Evolutionary conservation across 2,329 filamentous ascomycete genomes (phyloP).

Genomic region (Fusarium solani-melongenae): DNA sequence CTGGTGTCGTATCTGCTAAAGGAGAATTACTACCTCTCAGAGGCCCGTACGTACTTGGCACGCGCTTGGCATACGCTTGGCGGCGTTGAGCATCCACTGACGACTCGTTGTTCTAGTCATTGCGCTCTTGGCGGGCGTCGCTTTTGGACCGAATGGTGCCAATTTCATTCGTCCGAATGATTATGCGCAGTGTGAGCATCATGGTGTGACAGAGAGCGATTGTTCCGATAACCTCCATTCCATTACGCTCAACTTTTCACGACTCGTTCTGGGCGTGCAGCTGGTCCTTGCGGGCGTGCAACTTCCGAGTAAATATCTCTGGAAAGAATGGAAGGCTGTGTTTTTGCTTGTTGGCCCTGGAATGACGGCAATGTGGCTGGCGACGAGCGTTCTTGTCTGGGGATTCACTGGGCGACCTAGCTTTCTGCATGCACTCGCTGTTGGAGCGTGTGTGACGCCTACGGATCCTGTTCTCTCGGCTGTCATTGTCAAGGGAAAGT

Average conservation of each 20-base stretch:
- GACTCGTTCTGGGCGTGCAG: constrained; percentile 90
- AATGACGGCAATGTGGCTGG: constrained; percentile 89
- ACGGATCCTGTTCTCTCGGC: constrained; percentile 91
- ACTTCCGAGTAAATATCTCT: constrained; percentile 83
- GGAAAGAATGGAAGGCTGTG: constrained; percentile 81
- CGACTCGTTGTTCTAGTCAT: constrained; percentile 72
- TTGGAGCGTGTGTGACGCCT: constrained; percentile 90
- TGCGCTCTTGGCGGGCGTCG: constrained; percentile 80
- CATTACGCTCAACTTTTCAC: constrained; percentile 85
- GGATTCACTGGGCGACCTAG: constrained; percentile 75
- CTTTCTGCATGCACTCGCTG: constrained; percentile 81
- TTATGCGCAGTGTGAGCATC: constrained; percentile 66
- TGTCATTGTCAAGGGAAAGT: constrained; percentile 92
- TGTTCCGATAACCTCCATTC: constrained; percentile 69
- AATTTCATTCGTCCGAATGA: constrained; percentile 81
- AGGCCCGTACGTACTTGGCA: constrained; percentile 80
- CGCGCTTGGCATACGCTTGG: constrained; percentile 21
- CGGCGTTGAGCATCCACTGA: not conserved
- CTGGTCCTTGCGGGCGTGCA: constrained; percentile 90
- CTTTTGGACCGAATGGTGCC: constrained; percentile 81
- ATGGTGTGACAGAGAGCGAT: not conserved
- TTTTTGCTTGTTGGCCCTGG: constrained; percentile 81
- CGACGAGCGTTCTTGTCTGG: constrained; percentile 83
- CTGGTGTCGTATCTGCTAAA: constrained; percentile 91
- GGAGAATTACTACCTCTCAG: constrained; percentile 90